A percentile compares a stretch with the other conserved stretches of the same genome.
phyloP scores from a whole-genome alignment of 1,139 yeast genomes.

The Hemisphaericaspora subhashii region DNA sequence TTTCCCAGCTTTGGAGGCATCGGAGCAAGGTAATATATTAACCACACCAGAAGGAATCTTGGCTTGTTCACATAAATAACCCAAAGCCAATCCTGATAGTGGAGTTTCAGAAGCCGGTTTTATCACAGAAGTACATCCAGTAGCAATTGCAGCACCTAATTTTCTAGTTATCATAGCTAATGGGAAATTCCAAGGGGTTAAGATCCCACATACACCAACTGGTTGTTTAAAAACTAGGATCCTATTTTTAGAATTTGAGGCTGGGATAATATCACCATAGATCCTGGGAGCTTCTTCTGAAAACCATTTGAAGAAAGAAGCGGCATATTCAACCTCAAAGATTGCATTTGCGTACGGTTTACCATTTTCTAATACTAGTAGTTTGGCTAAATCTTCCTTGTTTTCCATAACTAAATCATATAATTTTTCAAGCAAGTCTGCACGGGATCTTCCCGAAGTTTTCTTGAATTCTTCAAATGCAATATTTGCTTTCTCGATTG shows the following conservation, averaged over 20 bases:
- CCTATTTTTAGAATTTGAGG: constrained; percentile 55
- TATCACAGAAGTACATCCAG: constrained; percentile 87
- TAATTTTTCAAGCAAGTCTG: constrained; percentile 36
- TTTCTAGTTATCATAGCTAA: constrained; percentile 92
- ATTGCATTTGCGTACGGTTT: constrained; percentile 75
- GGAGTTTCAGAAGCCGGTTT: constrained; percentile 95
- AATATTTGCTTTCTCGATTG: constrained; percentile 37
- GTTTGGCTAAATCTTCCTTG: constrained; percentile 69
- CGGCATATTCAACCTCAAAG: constrained; percentile 78
- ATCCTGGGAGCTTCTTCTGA: constrained; percentile 82
- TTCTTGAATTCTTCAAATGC: constrained; percentile 38
- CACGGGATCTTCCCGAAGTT: constrained; percentile 41
- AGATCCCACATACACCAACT: constrained; percentile 85
- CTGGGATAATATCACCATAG: constrained; percentile 71
- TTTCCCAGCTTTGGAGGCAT: constrained; percentile 63
- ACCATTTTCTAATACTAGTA: constrained; percentile 82
- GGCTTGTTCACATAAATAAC: constrained; percentile 68
- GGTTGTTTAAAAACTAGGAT: constrained; percentile 74
- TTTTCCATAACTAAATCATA: constrained; percentile 63
- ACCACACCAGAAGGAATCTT: constrained; percentile 87
- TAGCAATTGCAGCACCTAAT: constrained; percentile 88
- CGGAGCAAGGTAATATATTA: constrained; percentile 64
- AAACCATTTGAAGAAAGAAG: constrained; percentile 83
- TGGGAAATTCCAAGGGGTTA: constrained; percentile 98
- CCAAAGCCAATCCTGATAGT: constrained; percentile 79